Evolutionary conservation across 352 stramenopile genomes (phyloP).

Genomic region (Phytophthora brassicae): DNA sequence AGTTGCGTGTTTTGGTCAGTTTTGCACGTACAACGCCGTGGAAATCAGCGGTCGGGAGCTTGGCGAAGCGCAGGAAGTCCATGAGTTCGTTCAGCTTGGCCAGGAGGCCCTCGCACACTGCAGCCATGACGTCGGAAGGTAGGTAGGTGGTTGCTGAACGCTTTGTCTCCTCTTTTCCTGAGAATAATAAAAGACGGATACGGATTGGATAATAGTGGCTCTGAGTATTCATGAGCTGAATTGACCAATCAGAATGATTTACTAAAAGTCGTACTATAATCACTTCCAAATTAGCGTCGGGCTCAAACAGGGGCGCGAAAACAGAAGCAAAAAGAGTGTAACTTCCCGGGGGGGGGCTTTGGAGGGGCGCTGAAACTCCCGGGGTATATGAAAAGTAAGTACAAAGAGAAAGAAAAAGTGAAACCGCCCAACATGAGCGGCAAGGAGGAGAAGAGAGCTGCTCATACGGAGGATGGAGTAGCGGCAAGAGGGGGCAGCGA

Average conservation of each 20-base stretch:
- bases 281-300: too few species aligned
- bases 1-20: not conserved
- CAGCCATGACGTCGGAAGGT: conserved; percentile 22
- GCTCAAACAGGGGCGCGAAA: too few species aligned
- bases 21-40: conserved; percentile 48
- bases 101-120: conserved; percentile 66
- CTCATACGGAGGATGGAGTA: too few species aligned
- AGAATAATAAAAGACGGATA: not conserved
- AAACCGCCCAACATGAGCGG: too few species aligned
- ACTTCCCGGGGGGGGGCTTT: too few species aligned
- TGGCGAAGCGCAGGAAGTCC: conserved; percentile 78
- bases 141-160: not conserved
- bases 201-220: conserved; percentile 7
- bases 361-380: too few species aligned
- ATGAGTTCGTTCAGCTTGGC: conserved; percentile 86
- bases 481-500: too few species aligned
- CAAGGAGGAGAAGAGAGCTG: too few species aligned
- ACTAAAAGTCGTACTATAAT: too few species aligned
- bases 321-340: too few species aligned
- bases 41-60: conserved; percentile 46
- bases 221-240: not conserved
- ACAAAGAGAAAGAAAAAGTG: too few species aligned
- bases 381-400: too few species aligned
- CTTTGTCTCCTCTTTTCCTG: conserved; percentile 7
- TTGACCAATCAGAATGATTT: conserved; percentile 6